phyloP scores from a whole-genome alignment of 2,329 filamentous ascomycete species.

The Plectosphaerella sp. region DNA sequence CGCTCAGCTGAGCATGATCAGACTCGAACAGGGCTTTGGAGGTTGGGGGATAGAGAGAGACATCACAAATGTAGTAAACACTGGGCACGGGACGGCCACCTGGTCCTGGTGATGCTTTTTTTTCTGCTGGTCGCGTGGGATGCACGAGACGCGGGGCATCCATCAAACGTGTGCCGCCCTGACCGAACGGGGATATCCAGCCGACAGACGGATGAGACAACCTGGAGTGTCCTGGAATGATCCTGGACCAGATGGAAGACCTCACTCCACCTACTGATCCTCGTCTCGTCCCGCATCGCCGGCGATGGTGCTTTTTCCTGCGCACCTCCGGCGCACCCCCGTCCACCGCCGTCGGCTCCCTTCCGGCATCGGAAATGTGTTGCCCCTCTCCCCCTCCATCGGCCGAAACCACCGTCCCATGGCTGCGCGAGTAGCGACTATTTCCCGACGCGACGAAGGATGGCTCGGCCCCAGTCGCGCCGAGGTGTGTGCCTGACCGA shows the following conservation, averaged over 20 bases:
- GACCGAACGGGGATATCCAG: background rate
- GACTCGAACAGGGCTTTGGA: no score
- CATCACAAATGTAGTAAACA: background rate
- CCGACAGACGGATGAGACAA: background rate
- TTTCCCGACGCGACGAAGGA: no score
- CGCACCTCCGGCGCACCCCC: background rate
- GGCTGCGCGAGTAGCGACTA: no score
- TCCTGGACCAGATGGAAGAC: no score
- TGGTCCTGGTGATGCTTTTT: background rate
- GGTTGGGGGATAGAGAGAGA: background rate
- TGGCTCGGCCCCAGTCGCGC: no score
- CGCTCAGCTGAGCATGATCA: no score
- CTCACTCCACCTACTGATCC: no score
- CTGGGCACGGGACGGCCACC: background rate
- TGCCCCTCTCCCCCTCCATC: background rate
- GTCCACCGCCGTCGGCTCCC: background rate
- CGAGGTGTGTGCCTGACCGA: no score
- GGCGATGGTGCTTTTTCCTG: no score
- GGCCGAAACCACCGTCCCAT: background rate
- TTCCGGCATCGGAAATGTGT: background rate
- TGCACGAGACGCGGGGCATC: background rate
- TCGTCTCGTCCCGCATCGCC: no score
- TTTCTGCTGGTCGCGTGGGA: background rate
- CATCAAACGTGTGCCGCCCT: background rate
- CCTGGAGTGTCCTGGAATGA: background rate